Conservation (phyloP, 768 basidiomycete species). For the Mycena belliarum region DNA sequence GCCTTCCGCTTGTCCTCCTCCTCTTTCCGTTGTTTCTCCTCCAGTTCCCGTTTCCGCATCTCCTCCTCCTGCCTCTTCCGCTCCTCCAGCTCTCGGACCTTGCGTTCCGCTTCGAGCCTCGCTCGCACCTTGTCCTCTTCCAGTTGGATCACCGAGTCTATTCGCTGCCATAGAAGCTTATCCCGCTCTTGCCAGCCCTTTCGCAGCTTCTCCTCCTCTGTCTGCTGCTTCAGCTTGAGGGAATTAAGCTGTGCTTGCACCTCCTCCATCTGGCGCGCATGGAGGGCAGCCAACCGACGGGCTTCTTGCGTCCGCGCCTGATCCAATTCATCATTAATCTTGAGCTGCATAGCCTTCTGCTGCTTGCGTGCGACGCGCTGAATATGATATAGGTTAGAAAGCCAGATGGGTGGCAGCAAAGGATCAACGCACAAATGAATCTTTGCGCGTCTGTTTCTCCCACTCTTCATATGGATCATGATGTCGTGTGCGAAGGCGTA, state of each 20-base stretch:
- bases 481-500: constrained; percentile 52
- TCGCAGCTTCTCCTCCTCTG: constrained; percentile 46
- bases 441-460: constrained; percentile 51
- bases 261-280: constrained; percentile 54
- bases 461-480: constrained; percentile 61
- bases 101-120: constrained; percentile 58
- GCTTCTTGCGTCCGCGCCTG: constrained; percentile 36
- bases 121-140: constrained; percentile 63
- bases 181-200: constrained; percentile 55
- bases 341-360: constrained; percentile 33
- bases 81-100: constrained; percentile 49
- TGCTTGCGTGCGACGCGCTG: constrained; percentile 50
- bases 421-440: constrained; percentile 46
- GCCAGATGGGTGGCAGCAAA: neutral
- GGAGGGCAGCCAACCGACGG: constrained; percentile 37
- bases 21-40: constrained; percentile 46
- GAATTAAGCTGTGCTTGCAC: constrained; percentile 47
- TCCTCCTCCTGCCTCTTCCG: constrained; percentile 49
- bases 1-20: constrained; percentile 48
- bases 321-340: constrained; percentile 47
- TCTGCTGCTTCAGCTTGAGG: constrained; percentile 45
- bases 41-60: constrained; percentile 38
- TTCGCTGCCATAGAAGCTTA: constrained; percentile 52
- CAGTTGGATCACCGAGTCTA: constrained; percentile 60
- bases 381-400: neutral